phyloP scores from a whole-genome alignment of 1,284 basidiomycete genomes.

The Moesziomyces sp. region DNA sequence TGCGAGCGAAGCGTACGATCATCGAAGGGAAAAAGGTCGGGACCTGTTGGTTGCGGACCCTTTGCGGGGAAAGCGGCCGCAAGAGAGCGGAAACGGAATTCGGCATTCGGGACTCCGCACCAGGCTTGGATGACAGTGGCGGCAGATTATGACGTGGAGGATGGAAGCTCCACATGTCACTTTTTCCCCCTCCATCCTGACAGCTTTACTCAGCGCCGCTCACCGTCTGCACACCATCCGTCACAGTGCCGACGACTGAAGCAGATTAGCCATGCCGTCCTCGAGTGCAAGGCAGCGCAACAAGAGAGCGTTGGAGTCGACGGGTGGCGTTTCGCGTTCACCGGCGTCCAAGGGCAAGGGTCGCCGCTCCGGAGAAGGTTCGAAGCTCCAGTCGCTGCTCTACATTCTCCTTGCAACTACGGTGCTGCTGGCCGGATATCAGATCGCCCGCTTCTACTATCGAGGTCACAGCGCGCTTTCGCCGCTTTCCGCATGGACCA shows the following conservation, averaged over 20 bases:
- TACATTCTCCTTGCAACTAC: constrained; percentile 37
- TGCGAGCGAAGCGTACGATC: not conserved
- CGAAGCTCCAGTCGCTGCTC: constrained; percentile 33
- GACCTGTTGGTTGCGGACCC: no score
- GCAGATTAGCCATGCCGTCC: constrained; percentile 25
- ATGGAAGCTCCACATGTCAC: not conserved
- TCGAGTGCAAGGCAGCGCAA: constrained; percentile 43
- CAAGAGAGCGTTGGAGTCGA: constrained; percentile 37
- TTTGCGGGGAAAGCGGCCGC: not conserved
- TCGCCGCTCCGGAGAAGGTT: constrained; percentile 8
- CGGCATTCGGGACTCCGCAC: not conserved
- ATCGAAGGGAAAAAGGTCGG: no score
- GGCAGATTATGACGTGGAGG: constrained; percentile 37
- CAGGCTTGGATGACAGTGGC: constrained; percentile 13
- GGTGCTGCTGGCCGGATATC: constrained; percentile 28
- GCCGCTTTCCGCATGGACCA: constrained; percentile 34
- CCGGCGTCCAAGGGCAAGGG: constrained; percentile 12
- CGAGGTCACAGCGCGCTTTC: constrained; percentile 27
- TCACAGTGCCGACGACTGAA: not conserved
- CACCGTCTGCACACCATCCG: constrained; percentile 1
- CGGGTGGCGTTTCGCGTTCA: constrained; percentile 24
- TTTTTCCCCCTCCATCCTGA: not conserved
- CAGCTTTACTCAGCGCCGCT: not conserved
- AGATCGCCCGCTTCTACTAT: constrained; percentile 40
- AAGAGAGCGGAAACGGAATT: not conserved